Evolutionary conservation across 257 asterid genomes (phyloP).

Genomic region (Solanum acaule): DNA sequence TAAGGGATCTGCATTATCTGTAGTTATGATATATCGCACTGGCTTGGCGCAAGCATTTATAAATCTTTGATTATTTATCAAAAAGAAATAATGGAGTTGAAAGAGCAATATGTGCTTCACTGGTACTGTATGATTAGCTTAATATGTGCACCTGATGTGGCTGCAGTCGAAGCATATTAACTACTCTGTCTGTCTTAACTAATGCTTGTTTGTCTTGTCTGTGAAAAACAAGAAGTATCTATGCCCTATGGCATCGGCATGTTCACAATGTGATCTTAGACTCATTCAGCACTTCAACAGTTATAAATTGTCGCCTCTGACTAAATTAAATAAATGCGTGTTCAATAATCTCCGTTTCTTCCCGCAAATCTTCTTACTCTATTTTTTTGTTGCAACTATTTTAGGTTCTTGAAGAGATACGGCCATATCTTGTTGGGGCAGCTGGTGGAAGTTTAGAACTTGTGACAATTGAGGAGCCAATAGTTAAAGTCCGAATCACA

Average conservation of each 20-base stretch:
- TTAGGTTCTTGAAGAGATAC: slow-evolving; percentile 89
- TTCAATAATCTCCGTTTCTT: neutral
- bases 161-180: neutral
- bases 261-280: neutral
- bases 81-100: neutral
- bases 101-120: neutral
- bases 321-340: neutral
- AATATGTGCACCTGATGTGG: neutral
- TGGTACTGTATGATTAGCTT: neutral
- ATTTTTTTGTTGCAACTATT: neutral
- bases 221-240: neutral
- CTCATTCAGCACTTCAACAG: neutral
- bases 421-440: slow-evolving; percentile 85
- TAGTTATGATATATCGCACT: neutral
- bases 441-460: slow-evolving; percentile 92
- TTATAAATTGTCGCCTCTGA: neutral
- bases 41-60: neutral
- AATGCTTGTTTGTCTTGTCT: neutral
- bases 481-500: slow-evolving; percentile 75
- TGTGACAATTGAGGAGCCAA: slow-evolving; percentile 78
- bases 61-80: neutral
- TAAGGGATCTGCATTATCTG: neutral
- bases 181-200: neutral
- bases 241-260: neutral
- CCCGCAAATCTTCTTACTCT: neutral